Base-by-base conservation (phyloP, 768 basidiomycete species). In the Leccinum imitatum region DNA sequence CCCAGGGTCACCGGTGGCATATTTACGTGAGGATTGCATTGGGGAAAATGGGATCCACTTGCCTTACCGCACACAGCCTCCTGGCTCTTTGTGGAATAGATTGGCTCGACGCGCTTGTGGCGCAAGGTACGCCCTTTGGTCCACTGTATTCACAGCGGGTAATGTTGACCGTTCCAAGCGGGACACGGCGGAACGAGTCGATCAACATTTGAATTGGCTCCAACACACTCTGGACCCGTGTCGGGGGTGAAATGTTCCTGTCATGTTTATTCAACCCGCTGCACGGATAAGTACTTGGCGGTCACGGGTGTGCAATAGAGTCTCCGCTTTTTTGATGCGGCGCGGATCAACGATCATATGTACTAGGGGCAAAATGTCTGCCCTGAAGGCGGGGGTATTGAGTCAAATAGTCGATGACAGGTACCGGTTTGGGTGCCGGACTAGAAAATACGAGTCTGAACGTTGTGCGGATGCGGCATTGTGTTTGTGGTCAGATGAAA, bases 291-390 rank as follows among this genome's bases (percentile, higher is more conserved):
- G 8, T 41, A 41, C 39, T 13, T 33, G 39, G 37, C 7, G 39
- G 17, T 41, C 39, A 41, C 8, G 39, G 39, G 39, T 41, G 31
- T 30, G 19, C 9, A 30, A 14, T 53, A 3, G 39, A 19, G 48
- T 48, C 14, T 50, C 61, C 47, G 50, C 25, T 63, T 47, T 46
- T 51, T 53, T 59, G 9, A 50, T 55, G 15, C 17, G 39, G 39
- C 8, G 9, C 17, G 39, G 39, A 41, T 41, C 39, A 39, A 17
- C 37, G 4, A n/a, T 10, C 39, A 41, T 41, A 39, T 8, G 7
- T 41, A 17, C 39, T n/a, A 44, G n/a, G n/a, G 41, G 41, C 4
- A 9, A 44, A 44, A n/a, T n/a, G n/a, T 44, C n/a, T n/a, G 41
- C 41, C 41, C 41, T 44, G 41, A 19, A 44, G 41, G n/a, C 9